phyloP scores from a whole-genome alignment of 1,139 yeast species.

The Yamadazyma trypodendri region DNA sequence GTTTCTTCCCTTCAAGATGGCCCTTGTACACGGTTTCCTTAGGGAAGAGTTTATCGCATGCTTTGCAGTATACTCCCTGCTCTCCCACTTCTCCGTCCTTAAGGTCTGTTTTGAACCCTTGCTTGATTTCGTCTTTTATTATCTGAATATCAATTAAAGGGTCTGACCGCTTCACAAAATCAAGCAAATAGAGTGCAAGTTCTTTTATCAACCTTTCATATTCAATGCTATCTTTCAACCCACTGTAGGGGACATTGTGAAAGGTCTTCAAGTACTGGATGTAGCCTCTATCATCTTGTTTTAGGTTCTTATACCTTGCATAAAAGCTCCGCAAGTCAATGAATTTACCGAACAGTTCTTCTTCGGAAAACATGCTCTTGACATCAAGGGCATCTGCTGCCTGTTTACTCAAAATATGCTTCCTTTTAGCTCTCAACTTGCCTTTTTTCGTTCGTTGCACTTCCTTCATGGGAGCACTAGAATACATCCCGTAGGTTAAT shows the following conservation, averaged over 20 bases:
- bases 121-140: neutral
- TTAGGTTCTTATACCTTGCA: conserved; percentile 49
- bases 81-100: conserved; percentile 12
- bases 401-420: conserved; percentile 46
- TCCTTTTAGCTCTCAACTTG: conserved; percentile 29
- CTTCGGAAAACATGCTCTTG: conserved; percentile 50
- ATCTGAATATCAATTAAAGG: conserved; percentile 41
- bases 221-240: conserved; percentile 22
- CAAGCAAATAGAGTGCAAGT: conserved; percentile 45
- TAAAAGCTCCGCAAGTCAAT: conserved; percentile 57
- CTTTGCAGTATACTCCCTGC: conserved; percentile 53
- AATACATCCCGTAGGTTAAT: conserved; percentile 36
- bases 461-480: conserved; percentile 25
- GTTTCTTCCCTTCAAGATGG: conserved; percentile 78
- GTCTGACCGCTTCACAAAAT: conserved; percentile 44
- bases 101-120: conserved; percentile 2
- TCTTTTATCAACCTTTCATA: conserved; percentile 35
- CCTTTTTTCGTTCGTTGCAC: conserved; percentile 20
- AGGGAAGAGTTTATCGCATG: conserved; percentile 64
- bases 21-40: conserved; percentile 64
- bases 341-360: conserved; percentile 64
- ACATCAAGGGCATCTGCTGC: conserved; percentile 46
- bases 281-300: conserved; percentile 38
- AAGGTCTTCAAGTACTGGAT: conserved; percentile 51
- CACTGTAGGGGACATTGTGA: conserved; percentile 35